Evolutionary conservation across 225 moss, liverwort and hornwort genomes (phyloP), one percentile per base, ranked within the genome.

Genomic region (Bryum argenteum): DNA sequence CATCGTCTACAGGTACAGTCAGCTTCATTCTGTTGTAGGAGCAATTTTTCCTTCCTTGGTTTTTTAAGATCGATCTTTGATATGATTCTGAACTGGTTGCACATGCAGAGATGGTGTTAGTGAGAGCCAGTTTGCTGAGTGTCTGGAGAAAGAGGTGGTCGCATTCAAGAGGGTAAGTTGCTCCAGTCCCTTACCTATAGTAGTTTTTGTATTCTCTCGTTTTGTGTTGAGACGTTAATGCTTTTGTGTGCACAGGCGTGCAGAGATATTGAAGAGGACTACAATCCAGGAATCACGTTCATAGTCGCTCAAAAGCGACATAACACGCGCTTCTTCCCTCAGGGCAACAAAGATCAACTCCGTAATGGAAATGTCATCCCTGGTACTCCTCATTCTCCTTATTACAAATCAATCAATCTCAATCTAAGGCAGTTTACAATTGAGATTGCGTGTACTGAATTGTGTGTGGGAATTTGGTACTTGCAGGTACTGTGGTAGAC

Each of bases 51-150:
- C 33, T 33, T 26, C 2, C 26, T 26, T 33, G 33, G 33, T 33
- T 33, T 33, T 33, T 47, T 15, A 47, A 47, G 47, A 16, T 47
- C 7, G 47, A 47, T 15, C 16, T 5, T 24, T 2, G 38, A 18
- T 71, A 67, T 77, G 56, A 77, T 11, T 50, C 41, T 26, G 21
- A 38, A 40, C 39, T 66, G 10, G 45, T 61, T 66, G 50, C 42
- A 4, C 41, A 11, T 84, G 52, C 76, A 96, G 96, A 71, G 93
- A 97, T 75, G 93, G 96, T 8, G 93, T 97, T 0, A 93, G 93
- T 41, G 96, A 97, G 62, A 90, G 91, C 17, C 96, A 97, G 75
- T 97, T 97, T 71, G 90, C 93, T 6, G 91, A 97, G 71, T 90
- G 90, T 19, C 0, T 97, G 75, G 91, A 90, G 59, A 83, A 82